phyloP scores from a whole-genome alignment of 1,284 basidiomycete species.

The Ganoderma multipileum region DNA sequence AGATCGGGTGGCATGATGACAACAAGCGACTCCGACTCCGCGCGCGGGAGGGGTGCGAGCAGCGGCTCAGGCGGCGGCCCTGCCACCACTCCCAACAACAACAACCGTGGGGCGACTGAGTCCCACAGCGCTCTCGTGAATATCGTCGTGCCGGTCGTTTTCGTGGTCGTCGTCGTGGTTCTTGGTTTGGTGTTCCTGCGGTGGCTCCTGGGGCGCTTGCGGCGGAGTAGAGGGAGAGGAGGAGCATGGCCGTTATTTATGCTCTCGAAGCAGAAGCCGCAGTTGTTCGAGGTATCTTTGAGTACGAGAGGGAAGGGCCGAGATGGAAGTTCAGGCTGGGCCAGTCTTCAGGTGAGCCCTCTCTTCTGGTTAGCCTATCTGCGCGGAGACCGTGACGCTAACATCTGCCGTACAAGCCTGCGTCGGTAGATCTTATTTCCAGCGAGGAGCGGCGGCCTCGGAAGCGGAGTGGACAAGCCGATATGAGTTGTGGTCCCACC shows the following conservation, averaged over 20 bases:
- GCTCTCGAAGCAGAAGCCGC: neutral
- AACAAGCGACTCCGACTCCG: neutral
- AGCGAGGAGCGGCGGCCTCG: neutral
- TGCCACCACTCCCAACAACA: neutral
- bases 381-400: neutral
- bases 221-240: neutral
- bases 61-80: constrained; percentile 2
- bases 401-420: neutral
- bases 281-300: constrained; percentile 5
- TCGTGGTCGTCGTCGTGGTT: constrained; percentile 6
- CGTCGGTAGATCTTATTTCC: neutral
- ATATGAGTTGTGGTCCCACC: neutral
- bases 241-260: neutral
- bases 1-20: constrained; percentile 4
- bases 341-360: constrained; percentile 3
- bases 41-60: neutral
- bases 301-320: neutral
- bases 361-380: neutral
- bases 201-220: constrained; percentile 8
- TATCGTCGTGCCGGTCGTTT: constrained; percentile 5
- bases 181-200: neutral
- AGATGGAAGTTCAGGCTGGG: constrained; percentile 5
- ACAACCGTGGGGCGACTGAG: neutral
- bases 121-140: neutral
- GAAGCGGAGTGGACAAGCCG: neutral